phyloP scores from a whole-genome alignment of 495 filamentous ascomycete genomes.

The Penicillium macrosclerotiorum region DNA sequence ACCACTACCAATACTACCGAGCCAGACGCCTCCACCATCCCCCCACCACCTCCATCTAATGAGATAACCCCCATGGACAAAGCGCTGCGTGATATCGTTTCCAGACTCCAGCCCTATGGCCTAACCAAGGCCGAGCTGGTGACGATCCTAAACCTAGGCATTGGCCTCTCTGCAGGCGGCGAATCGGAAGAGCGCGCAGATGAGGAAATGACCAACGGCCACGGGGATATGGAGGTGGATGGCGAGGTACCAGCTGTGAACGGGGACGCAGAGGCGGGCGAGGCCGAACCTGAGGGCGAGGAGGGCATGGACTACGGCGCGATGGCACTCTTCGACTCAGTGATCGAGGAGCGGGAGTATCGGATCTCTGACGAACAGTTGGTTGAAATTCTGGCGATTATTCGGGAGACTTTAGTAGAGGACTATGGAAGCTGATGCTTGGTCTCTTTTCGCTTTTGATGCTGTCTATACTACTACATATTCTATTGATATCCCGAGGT shows the following conservation, averaged over 20 bases:
- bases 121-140: conserved; percentile 62
- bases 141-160: conserved; percentile 60
- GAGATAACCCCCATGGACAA: conserved; percentile 35
- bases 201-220: conserved; percentile 17
- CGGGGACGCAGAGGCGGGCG: conserved; percentile 15
- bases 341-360: conserved; percentile 46
- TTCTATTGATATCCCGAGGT: conserved; percentile 5
- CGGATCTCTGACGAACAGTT: conserved; percentile 40
- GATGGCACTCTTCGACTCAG: conserved; percentile 38
- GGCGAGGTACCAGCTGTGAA: conserved; percentile 3
- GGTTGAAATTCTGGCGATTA: conserved; percentile 30
- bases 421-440: conserved; percentile 10
- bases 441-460: background rate
- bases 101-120: conserved; percentile 42
- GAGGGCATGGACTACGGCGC: conserved; percentile 35
- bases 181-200: conserved; percentile 7
- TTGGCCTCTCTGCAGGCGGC: conserved; percentile 29
- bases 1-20: conserved; percentile 16
- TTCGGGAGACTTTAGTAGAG: conserved; percentile 33
- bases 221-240: conserved; percentile 24
- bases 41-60: conserved; percentile 1
- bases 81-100: conserved; percentile 40
- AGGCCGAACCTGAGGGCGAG: conserved; percentile 22
- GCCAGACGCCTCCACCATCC: conserved; percentile 8
- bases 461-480: background rate